Base-by-base conservation (phyloP, 345 rosid species). In the Melastoma malabathricum region DNA sequence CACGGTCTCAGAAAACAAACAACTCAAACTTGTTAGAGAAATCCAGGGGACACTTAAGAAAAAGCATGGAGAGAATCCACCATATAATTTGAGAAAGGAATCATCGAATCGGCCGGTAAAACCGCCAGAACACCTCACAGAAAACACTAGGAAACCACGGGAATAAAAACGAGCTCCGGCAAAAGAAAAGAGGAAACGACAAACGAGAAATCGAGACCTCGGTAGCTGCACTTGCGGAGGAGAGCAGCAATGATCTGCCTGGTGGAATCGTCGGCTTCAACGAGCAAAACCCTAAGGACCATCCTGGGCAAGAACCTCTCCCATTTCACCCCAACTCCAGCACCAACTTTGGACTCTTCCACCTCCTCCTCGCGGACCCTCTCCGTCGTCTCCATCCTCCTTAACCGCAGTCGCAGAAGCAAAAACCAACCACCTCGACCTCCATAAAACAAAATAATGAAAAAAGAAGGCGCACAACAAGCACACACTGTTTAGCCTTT, bases 181-280 rank as follows among this genome's bases (percentile, higher is more conserved):
- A 9, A 1, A 15, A 27, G 18, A 54, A 20, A 31, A 25, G 1
- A 27, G 19, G 25, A 54, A 17, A 51, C 38, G 44, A 7, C 47
- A 41, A 14, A 27, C 10, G 9, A 43, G 29, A 48, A 18, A 44
- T 10, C 15, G 13, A 46, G 44, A 92, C 98, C 98, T 68, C 58
- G 74, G 66, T 84, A 92, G 55, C 82, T 72, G 61, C 95, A 87
- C 74, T 84, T 92, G 72, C 85, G 70, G 23, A 92, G 87, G 44
- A 92, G 86, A 51, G 93, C 95, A 43, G 90, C 46, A 14, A 92
- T 65, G 46, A 92, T 84, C 71, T 92, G 96, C 51, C 98, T 70
- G 10, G 98, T 92, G 0, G 93, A 92, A 68, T 87, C 98, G 57
- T 92, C 98, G 19, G 94, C 84, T 72, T 92, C 98, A 3, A 87